Evolutionary conservation across 805 yeast species (phyloP).

Genomic region (Ascoidea tarda): DNA sequence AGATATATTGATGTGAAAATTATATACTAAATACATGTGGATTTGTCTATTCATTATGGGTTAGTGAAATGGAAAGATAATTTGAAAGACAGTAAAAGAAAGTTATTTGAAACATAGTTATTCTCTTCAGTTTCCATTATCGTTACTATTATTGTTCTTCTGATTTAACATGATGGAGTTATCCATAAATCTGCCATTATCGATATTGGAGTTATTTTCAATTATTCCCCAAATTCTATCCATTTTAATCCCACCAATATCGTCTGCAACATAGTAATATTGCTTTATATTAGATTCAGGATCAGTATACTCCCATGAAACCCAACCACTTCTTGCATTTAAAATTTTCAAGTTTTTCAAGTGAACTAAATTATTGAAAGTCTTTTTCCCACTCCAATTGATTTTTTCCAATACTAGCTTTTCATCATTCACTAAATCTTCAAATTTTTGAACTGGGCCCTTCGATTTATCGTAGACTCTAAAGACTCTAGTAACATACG

Average conservation of each 20-base stretch:
- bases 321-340: conserved; percentile 30
- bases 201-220: conserved; percentile 49
- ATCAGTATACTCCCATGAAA: conserved; percentile 28
- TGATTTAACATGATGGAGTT: background rate
- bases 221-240: conserved; percentile 78
- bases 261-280: conserved; percentile 48
- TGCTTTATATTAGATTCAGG: conserved; percentile 21
- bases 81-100: no score
- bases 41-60: no score
- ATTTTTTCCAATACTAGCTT: conserved; percentile 54
- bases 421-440: conserved; percentile 47
- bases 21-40: no score
- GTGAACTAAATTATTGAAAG: conserved; percentile 45
- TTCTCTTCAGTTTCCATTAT: no score
- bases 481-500: conserved; percentile 61
- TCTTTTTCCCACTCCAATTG: conserved; percentile 48
- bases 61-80: no score
- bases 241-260: conserved; percentile 72
- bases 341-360: conserved; percentile 31
- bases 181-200: conserved; percentile 44
- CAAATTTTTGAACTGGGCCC: conserved; percentile 42
- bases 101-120: no score
- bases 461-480: conserved; percentile 49
- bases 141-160: no score
- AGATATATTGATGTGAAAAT: no score